Base-by-base conservation (phyloP, 306 rosid species). In the Psophocarpus tetragonolobus region DNA sequence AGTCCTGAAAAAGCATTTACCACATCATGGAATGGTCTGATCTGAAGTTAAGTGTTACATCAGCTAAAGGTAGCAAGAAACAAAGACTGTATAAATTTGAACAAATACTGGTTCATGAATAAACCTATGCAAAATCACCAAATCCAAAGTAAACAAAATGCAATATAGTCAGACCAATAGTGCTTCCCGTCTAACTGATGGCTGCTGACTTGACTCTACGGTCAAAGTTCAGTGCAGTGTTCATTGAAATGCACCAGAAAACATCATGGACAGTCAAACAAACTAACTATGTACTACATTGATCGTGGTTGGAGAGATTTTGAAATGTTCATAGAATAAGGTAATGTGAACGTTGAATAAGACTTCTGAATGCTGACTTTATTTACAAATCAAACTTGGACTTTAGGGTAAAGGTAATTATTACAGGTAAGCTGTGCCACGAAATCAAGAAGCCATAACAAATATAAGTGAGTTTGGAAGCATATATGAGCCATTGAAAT, bases 231-330 rank as follows among this genome's bases (percentile, higher is more conserved):
- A 68, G 39, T 12, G 50, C 26, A 5, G 14, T 48, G 21, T 50
- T 71, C 41, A 9, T 74, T 71, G 65, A 71, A 38, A 65, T 57
- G 45, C 75, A 54, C 39, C 70, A 74, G 57, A 74, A n/a, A 44
- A 12, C 29, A 12, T 20, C 42, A 57, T 29, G 74, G 6, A 62
- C 44, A 65, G 61, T 67, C 56, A 57, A 74, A 33, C 41, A 57
- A 81, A 33, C n/a, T n/a, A n/a, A n/a, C 23, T 41, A n/a, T 66
- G 62, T 2, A 41, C 62, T 13, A 33, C 17, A 27, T 54, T 15
- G 60, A 35, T 39, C 8, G 21, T 56, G 38, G 29, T 42, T 42
- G 53, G 41, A 70, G 27, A 47, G 8, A 17, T 68, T 57, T 33
- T 80, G 61, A 65, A 65, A 38, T 33, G 24, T 17, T 45, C 41